Evolutionary conservation across 2,329 filamentous ascomycete species (phyloP), one percentile per base, ranked within the genome.

Genomic region (Venturia nashicola): DNA sequence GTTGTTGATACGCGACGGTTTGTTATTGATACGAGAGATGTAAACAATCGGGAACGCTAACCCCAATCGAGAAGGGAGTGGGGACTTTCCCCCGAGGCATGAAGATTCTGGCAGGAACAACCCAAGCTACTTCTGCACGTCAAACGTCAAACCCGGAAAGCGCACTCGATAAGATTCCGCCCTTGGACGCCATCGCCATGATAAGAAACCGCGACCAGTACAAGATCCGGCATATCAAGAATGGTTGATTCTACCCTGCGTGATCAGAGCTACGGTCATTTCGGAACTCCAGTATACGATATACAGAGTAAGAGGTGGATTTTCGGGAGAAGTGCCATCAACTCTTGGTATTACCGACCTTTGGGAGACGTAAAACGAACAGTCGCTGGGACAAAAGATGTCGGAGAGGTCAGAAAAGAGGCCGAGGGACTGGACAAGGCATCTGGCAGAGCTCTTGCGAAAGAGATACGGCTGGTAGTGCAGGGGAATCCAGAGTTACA

Each of bases 191-290:
- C 32, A 36, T 57, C 27, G 51, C 51, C 32, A 57, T 57, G 51
- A 11, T 20, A 8, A 36, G 14, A 36, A 57, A 5, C 51, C 18
- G 51, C 32, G 51, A 57, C 51, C 51, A 57, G 23, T 57, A 57
- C 16, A 36, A 20, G 51, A 57, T 18, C 32, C 51, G 51, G 36
- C 51, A n/a, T 16, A 34, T 32, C 11, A 34, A 34, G 23, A 40
- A 60, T 60, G 59, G 59, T 42, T 60, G 16, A 60, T 42, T 14
- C 59, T 11, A 39, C 59, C 16, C 59, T 60, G n/a, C 18, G 7
- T 2, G 59, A 64, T 11, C 54, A 44, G 9, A 43, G 42, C 36
- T 64, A 61, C 34, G 64, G 64, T 39, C 64, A 65, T 51, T 59
- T 60, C 16, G 64, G 64, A 18, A 34, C 16, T 20, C 40, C 64